Conservation (phyloP, 2,329 filamentous ascomycete genomes). For the Diaporthe amygdali region DNA sequence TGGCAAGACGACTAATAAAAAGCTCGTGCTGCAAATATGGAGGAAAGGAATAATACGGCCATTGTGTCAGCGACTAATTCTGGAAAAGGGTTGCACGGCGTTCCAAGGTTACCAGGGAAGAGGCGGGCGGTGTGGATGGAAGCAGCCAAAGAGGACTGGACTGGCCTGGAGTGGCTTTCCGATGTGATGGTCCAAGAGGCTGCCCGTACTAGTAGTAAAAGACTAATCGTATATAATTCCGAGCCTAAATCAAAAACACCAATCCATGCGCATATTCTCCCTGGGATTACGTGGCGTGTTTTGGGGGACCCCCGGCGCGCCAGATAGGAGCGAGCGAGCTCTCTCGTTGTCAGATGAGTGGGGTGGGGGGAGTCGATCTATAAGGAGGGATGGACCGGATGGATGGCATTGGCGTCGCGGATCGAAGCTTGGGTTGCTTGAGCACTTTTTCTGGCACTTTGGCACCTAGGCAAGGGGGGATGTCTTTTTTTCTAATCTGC, state of each 20-base stretch:
- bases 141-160: not conserved
- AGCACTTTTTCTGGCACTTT: not conserved
- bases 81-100: not conserved
- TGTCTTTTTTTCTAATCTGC: no score
- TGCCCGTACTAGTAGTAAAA: conserved; percentile 14
- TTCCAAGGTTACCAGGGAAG: not conserved
- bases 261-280: conserved; percentile 7
- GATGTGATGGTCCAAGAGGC: not conserved
- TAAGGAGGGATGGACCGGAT: not conserved
- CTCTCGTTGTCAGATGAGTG: not conserved
- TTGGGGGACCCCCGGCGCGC: not conserved
- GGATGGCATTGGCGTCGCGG: conserved; percentile 1
- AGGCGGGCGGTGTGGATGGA: not conserved
- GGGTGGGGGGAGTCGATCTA: not conserved
- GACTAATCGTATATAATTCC: conserved; percentile 16
- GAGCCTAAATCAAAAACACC: conserved; percentile 3
- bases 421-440: not conserved
- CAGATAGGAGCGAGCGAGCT: not conserved
- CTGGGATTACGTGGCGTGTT: conserved; percentile 19
- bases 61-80: not conserved
- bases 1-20: not conserved
- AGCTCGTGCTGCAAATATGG: not conserved
- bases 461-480: no score
- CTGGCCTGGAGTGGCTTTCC: not conserved
- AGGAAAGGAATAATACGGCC: not conserved